Evolutionary conservation across 2,329 filamentous ascomycete species (phyloP), one percentile per base, ranked within the genome.

Genomic region (Berkeleyomyces basicola): DNA sequence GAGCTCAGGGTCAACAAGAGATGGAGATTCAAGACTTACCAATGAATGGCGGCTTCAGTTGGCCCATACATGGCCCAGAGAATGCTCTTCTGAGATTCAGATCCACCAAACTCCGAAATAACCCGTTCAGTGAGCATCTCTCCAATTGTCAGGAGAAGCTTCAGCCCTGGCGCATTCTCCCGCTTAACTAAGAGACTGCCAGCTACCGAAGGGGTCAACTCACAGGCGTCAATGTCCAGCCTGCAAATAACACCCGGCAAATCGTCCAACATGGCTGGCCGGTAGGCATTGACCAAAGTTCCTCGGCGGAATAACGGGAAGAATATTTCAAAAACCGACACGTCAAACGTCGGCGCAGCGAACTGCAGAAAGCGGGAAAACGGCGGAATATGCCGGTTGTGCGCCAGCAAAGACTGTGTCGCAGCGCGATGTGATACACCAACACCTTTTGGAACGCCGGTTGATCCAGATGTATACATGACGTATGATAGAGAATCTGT

Each of bases 21-120:
- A 31, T 51, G 31, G 1, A 46, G 4, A 1, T 9, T 14, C 1
- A 14, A 6, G 1, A 67, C 74, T 72, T 69, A 80, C 79, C 81
- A 96, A 70, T 96, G 91, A 63, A 96, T 95, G 0, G 90, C 84
- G 6, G 89, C 89, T 74, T 96, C 91, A 0, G 91, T 96, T 1
- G 91, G 91, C 0, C 91, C 91, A 70, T 96, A 96, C 90, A 96
- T 95, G 42, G 85, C 91, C 80, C 89, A 91, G 0, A 96, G 77
- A 51, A 95, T 84, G 67, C 87, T 85, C 1, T 75, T 70, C 6
- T 73, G 73, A 0, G 69, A 70, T 0, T 72, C 69, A 7, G 76
- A 74, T 2, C 82, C 82, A 4, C 89, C 90, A 76, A 93, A 96
- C 69, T 95, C 89, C 43, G 82, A 75, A 31, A 96, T 78, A 1